Evolutionary conservation across 2,329 filamentous ascomycete genomes (phyloP).

Genomic region (Aschersonia sp.): DNA sequence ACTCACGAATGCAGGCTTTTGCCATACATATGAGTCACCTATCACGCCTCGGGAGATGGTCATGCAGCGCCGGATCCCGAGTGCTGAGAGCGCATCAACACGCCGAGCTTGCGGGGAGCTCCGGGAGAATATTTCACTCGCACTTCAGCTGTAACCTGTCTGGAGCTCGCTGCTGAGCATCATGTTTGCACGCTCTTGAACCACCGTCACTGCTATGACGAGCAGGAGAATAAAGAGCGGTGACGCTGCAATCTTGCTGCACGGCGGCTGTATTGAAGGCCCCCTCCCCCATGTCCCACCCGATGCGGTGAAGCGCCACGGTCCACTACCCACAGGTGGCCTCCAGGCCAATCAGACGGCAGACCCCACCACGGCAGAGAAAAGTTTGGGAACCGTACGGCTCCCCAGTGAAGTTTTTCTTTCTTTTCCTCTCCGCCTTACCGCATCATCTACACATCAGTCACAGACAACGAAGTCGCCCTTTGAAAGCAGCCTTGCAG

Average conservation of each 20-base stretch:
- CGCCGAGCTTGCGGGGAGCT: no score
- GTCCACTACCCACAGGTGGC: neutral
- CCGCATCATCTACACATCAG: conserved; percentile 15
- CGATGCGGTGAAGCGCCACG: neutral
- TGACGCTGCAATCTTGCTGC: neutral
- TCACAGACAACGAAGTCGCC: conserved; percentile 53
- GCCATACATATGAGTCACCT: no score
- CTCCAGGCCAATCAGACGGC: conserved; percentile 7
- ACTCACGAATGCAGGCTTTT: no score
- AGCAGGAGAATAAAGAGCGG: neutral
- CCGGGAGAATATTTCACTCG: no score
- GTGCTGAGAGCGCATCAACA: no score
- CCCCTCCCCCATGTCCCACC: neutral
- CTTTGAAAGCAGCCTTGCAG: conserved; percentile 13
- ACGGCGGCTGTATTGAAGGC: neutral
- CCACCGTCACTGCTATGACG: neutral
- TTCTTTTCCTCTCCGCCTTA: conserved; percentile 12
- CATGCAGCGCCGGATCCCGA: no score
- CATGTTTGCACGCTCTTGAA: neutral
- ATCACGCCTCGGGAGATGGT: no score
- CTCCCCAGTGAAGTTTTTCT: conserved; percentile 2
- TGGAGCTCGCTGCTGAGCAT: neutral
- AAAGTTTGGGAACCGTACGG: conserved; percentile 8
- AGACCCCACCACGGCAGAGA: conserved; percentile 9
- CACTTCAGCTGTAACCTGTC: neutral